Evolutionary conservation across 1,139 yeast species (phyloP), one percentile per base, ranked within the genome.

Genomic region (Geotrichum reessii): DNA sequence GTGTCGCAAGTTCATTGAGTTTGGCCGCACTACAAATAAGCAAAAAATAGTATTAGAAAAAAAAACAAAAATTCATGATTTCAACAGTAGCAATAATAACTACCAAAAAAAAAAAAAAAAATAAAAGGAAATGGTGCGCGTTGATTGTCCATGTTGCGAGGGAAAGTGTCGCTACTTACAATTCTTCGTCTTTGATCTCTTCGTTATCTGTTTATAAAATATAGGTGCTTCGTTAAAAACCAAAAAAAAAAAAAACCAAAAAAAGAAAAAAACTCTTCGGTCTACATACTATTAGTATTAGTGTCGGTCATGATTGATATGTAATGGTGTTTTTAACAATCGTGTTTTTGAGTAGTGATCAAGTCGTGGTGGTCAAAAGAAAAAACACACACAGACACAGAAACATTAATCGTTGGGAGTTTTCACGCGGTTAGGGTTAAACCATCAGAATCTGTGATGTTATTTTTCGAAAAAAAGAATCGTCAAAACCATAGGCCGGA

Each of bases 1-100:
- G 48, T 25, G 51, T 51, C 27, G 58, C 58, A 12, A 56, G 58
- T 48, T 44, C 37, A 37, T 47, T 44, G n/a, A 58, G 49, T 19
- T 37, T 37, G n/a, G 42, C 42, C 19, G 42, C 14, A 37, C 42
- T 37, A 37, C 14, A 37, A 14, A n/a, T n/a, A n/a, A n/a, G n/a
- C n/a, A n/a, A n/a, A n/a, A n/a, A n/a, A n/a, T n/a, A n/a, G n/a
- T n/a, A n/a, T n/a, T n/a, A n/a, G n/a, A n/a, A n/a, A n/a, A n/a
- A n/a, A n/a, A n/a, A 37, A n/a, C 42, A 37, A 31, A 9, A 31
- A 31, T 31, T 11, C n/a, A 12, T 31, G 37, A 12, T 31, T 28
- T 6, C 31, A 31, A 31, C 14, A 11, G 37, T 8, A 31, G 14
- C 14, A 3, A n/a, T 3, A 8, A 3, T 31, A 3, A 31, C 4